Conservation (phyloP, 805 yeast species). For the Lachancea dasiensis region DNA sequence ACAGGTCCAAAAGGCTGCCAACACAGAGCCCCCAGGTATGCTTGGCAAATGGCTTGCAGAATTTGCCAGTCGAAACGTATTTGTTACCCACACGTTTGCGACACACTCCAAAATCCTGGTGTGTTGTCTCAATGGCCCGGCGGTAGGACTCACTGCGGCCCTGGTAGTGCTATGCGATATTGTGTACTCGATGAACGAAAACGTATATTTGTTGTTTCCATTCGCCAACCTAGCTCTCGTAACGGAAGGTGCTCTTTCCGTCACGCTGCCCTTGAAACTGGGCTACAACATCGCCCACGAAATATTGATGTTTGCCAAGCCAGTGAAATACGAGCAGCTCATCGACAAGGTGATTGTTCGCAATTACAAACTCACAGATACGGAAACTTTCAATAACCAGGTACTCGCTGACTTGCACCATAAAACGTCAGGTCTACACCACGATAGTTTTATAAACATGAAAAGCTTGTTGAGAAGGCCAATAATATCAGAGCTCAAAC, state of each 20-base stretch:
- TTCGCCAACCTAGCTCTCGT: slow-evolving; percentile 79
- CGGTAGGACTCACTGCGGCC: slow-evolving; percentile 71
- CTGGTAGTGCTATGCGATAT: slow-evolving; percentile 72
- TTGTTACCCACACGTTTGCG: slow-evolving; percentile 59
- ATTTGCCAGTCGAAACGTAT: slow-evolving; percentile 67
- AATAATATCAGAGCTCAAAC: slow-evolving; percentile 32
- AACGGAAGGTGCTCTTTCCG: slow-evolving; percentile 72
- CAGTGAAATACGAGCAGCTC: slow-evolving; percentile 56
- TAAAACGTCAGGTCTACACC: slow-evolving; percentile 34
- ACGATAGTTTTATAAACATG: slow-evolving; percentile 40
- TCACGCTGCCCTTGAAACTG: slow-evolving; percentile 60
- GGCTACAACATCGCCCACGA: slow-evolving; percentile 71
- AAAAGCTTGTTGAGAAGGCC: slow-evolving; percentile 36
- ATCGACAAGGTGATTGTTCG: slow-evolving; percentile 58
- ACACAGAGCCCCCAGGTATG: slow-evolving; percentile 18
- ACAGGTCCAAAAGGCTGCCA: slow-evolving; percentile 11
- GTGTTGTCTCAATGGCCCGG: slow-evolving; percentile 82
- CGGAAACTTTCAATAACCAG: slow-evolving; percentile 42
- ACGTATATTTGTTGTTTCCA: slow-evolving; percentile 60
- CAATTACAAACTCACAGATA: slow-evolving; percentile 39
- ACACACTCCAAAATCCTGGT: slow-evolving; percentile 67
- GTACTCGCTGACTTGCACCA: slow-evolving; percentile 37
- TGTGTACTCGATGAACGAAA: slow-evolving; percentile 57
- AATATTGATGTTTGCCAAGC: slow-evolving; percentile 63
- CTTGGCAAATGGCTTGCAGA: slow-evolving; percentile 44